Base-by-base conservation (phyloP, 768 basidiomycete genomes). In the Macrolepiota albuminosa region DNA sequence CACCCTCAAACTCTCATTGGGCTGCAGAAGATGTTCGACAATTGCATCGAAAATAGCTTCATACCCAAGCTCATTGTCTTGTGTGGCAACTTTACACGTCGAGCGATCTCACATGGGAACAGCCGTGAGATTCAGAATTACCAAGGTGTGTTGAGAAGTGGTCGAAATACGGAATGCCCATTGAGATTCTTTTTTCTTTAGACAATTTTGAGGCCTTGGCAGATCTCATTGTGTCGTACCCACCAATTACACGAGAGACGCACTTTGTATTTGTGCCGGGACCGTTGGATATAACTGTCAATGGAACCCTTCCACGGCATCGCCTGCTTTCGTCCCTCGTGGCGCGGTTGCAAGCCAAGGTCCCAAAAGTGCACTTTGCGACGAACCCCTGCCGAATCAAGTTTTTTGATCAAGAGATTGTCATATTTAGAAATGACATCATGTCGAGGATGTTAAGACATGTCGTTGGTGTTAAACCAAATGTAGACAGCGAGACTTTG, bases 231-330 rank as follows among this genome's bases (percentile, higher is more conserved):
- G 77, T 86, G 6, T 82, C 86, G 6, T 97, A 94, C 68, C 89
- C 93, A 2, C 71, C 80, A 48, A 87, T 98, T 54, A 84, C 86
- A 24, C 82, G 86, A 6, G 75, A 75, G 47, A 94, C 95, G 0
- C 93, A 95, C 69, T 97, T 98, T 72, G 84, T 98, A 56, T 85
- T 99, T 63, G 88, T 98, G 24, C 97, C 97, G 6, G 97, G 97
- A 6, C 97, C 97, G 2, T 76, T 91, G 54, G 97, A 99, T 74
- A 82, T 96, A 29, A 87, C 89, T 1, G 78, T 90, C 57, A 93
- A 93, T 57, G 80, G 87, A 10, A 83, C 88, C 24, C 75, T 97
- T 13, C 97, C 97, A 33, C 86, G 93, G 36, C 84, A 85, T 43
- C 83, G 92, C 1, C 78, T 99, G 33, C 82, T 98, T 4, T 84